Percentiles rank a stretch among this genome's conserved stretches.
Evolutionary conservation across 192 early-diverging fungal species (phyloP).

Genomic region (Dissophora ornata): DNA sequence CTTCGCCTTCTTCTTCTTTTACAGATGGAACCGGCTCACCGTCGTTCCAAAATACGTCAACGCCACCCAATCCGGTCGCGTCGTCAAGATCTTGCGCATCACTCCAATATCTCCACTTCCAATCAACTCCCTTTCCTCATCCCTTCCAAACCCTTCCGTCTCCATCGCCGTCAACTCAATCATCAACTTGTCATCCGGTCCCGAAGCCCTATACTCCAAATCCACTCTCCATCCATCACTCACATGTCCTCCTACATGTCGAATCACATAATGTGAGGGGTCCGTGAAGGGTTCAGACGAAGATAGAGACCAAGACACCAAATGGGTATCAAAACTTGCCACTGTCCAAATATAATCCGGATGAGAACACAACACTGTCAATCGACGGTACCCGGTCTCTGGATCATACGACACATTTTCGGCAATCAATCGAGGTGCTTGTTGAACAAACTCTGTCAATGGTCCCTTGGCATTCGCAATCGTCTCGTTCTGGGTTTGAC

Average conservation of each 20-base stretch:
- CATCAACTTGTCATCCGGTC: conserved; percentile 57
- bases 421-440: conserved; percentile 54
- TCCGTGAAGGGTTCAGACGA: conserved; percentile 54
- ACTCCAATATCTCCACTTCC: conserved; percentile 57
- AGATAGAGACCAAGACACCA: conserved; percentile 68
- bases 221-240: conserved; percentile 62
- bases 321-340: conserved; percentile 70
- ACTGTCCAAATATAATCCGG: conserved; percentile 73
- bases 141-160: conserved; percentile 58
- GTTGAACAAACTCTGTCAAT: conserved; percentile 34
- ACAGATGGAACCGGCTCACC: conserved; percentile 37
- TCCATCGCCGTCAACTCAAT: conserved; percentile 65
- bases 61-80: conserved; percentile 35
- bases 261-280: conserved; percentile 59
- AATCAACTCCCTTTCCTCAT: conserved; percentile 57
- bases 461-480: conserved; percentile 21
- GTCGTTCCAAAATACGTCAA: conserved; percentile 49
- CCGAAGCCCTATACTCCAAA: conserved; percentile 51
- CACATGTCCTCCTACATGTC: conserved; percentile 62
- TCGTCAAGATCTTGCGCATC: conserved; percentile 44
- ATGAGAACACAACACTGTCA: conserved; percentile 59
- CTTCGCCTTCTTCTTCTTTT: conserved; percentile 5
- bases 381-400: conserved; percentile 56
- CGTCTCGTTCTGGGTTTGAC: conserved; percentile 43
- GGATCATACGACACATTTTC: conserved; percentile 62